Conservation (phyloP, 441 rosid genomes). For the Omphalea diandra region DNA sequence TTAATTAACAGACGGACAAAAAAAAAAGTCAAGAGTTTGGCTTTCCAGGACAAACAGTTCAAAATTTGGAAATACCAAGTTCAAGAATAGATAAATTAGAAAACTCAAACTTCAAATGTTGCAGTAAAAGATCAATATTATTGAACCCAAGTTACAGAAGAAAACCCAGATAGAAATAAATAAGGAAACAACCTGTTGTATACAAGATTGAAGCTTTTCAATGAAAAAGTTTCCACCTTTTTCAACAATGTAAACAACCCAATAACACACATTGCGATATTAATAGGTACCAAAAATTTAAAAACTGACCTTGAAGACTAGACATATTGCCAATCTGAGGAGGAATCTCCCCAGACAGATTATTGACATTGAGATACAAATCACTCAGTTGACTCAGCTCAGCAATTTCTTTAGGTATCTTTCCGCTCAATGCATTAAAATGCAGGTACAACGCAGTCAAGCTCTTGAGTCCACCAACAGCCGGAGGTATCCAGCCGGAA, state of each 20-base stretch:
- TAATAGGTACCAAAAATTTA: neutral
- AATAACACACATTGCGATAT: no score
- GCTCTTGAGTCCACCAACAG: conserved; percentile 65
- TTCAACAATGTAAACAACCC: no score
- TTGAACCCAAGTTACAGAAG: no score
- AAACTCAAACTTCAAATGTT: no score
- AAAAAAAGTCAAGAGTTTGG: neutral
- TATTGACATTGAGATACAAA: conserved; percentile 81
- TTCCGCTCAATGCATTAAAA: conserved; percentile 73
- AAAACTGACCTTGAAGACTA: conserved; percentile 76
- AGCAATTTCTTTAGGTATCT: conserved; percentile 72
- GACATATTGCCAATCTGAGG: conserved; percentile 61
- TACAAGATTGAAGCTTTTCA: conserved; percentile 18
- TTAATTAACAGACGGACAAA: neutral
- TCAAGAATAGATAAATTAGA: neutral
- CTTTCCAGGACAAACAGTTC: neutral
- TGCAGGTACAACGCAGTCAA: conserved; percentile 91
- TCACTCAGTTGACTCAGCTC: conserved; percentile 58
- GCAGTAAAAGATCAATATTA: neutral
- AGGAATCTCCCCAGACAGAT: conserved; percentile 79
- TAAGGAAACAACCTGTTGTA: neutral
- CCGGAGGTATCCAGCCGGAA: conserved; percentile 60
- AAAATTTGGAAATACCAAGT: conserved; percentile 1
- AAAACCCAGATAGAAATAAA: neutral
- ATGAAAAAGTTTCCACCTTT: neutral